A percentile compares a stretch with the other conserved stretches of the same genome.
Evolutionary conservation across 768 basidiomycete species (phyloP).

Genomic region (Kwoniella botswanensis): DNA sequence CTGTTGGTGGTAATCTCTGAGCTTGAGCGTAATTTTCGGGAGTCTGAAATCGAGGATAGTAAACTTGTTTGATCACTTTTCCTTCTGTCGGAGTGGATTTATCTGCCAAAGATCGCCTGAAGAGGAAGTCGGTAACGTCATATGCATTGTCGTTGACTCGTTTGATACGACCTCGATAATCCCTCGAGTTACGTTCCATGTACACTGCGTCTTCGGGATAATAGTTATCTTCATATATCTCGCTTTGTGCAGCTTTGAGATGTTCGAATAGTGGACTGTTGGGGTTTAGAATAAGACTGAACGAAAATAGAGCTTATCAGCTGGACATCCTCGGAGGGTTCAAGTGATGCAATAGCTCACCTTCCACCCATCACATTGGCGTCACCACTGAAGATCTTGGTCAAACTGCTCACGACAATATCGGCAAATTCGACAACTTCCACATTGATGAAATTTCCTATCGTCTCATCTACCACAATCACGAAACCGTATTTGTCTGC

Average conservation of each 20-base stretch:
- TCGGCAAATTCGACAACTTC: conserved; percentile 85
- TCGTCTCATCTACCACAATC: conserved; percentile 89
- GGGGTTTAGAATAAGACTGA: conserved; percentile 86
- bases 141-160: conserved; percentile 82
- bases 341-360: conserved; percentile 61
- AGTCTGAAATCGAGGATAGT: conserved; percentile 84
- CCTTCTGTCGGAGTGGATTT: conserved; percentile 26
- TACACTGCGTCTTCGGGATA: conserved; percentile 90
- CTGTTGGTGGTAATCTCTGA: conserved; percentile 64
- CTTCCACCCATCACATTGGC: conserved; percentile 98
- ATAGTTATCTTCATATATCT: conserved; percentile 80
- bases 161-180: conserved; percentile 77
- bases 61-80: conserved; percentile 77
- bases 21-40: conserved; percentile 69
- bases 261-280: conserved; percentile 69
- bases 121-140: conserved; percentile 78
- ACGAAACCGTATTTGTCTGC: conserved; percentile 89
- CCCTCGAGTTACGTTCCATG: conserved; percentile 97
- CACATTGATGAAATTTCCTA: conserved; percentile 93
- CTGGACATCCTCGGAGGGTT: not conserved
- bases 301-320: not conserved
- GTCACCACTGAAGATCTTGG: conserved; percentile 93
- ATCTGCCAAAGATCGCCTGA: conserved; percentile 61
- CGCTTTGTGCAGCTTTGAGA: conserved; percentile 68
- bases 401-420: conserved; percentile 86